These are phyloP conservation scores for Fusarium proliferatum DNA, from an alignment of 2,329 filamentous ascomycete genomes.

Conservation along the genomic window DNA sequence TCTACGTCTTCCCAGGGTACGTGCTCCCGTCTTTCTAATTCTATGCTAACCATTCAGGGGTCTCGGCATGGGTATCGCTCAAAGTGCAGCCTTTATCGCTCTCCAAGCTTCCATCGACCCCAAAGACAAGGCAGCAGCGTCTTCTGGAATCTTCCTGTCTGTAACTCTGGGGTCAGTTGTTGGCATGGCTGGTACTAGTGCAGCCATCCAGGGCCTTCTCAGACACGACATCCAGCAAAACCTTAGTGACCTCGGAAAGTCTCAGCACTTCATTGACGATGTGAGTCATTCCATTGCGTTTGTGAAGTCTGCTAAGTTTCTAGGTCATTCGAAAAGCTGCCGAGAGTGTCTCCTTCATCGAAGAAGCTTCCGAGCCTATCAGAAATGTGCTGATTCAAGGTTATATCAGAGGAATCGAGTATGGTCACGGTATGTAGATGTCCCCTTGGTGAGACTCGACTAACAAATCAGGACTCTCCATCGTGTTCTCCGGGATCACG, in stretches of 20 bases:
- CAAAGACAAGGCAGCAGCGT: constrained; percentile 53
- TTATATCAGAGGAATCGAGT: constrained; percentile 35
- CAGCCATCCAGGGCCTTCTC: constrained; percentile 40
- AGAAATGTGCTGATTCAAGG: constrained; percentile 13
- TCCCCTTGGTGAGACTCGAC: not conserved
- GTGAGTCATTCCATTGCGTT: not conserved
- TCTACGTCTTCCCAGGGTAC: constrained; percentile 66
- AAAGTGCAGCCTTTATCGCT: constrained; percentile 56
- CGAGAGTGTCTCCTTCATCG: constrained; percentile 31
- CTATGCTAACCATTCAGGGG: not conserved
- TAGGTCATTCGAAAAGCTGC: constrained; percentile 34
- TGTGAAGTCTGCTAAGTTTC: not conserved
- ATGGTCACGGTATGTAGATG: constrained; percentile 20
- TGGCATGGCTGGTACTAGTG: constrained; percentile 54
- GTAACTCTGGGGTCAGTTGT: constrained; percentile 50
- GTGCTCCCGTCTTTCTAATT: fast-evolving
- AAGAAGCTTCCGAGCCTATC: constrained; percentile 26
- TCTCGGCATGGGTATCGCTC: constrained; percentile 55
- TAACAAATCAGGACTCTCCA: not conserved
- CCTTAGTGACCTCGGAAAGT: constrained; percentile 21
- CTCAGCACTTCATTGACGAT: constrained; percentile 2
- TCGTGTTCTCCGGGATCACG: not conserved
- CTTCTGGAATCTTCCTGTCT: constrained; percentile 55
- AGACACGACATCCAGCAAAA: constrained; percentile 19
- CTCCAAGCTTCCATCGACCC: constrained; percentile 53